Percentiles rank a stretch among this genome's conserved stretches.
Evolutionary conservation across 2,329 filamentous ascomycete species (phyloP).

Genomic region (Daldinia eschscholtzii): DNA sequence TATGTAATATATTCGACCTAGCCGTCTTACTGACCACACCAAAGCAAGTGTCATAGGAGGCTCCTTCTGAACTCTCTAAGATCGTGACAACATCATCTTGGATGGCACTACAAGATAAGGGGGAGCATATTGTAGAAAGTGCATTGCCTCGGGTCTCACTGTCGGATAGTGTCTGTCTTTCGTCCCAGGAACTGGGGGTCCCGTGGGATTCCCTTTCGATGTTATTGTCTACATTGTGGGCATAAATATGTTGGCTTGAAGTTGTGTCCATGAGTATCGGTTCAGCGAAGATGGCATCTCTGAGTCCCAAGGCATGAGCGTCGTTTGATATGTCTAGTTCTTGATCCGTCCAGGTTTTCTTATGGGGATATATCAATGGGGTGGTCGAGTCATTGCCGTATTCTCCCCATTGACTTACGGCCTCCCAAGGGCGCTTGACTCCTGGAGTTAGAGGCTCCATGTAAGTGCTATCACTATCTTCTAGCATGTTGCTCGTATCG

Average conservation of each 20-base stretch:
- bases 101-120: not conserved
- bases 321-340: not conserved
- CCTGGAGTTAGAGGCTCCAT: not conserved
- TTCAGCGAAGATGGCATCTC: not conserved
- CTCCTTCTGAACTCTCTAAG: not conserved
- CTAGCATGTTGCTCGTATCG: not conserved
- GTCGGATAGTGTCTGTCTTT: not conserved
- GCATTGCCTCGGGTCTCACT: not conserved
- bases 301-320: not conserved
- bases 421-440: conserved; percentile 27
- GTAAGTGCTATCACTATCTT: not conserved
- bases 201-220: not conserved
- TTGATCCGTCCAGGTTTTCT: conserved; percentile 5
- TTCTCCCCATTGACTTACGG: not conserved
- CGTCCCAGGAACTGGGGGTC: not conserved
- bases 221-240: not conserved
- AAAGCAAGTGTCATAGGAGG: conserved; percentile 25
- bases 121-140: not conserved
- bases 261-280: not conserved
- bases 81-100: not conserved
- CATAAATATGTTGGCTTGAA: not conserved
- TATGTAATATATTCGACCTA: not conserved
- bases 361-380: not conserved
- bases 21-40: conserved; percentile 20
- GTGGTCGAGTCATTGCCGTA: not conserved